Evolutionary conservation across 805 yeast species (phyloP), one percentile per base, ranked within the genome.

Genomic region (Blastobotrys americana): DNA sequence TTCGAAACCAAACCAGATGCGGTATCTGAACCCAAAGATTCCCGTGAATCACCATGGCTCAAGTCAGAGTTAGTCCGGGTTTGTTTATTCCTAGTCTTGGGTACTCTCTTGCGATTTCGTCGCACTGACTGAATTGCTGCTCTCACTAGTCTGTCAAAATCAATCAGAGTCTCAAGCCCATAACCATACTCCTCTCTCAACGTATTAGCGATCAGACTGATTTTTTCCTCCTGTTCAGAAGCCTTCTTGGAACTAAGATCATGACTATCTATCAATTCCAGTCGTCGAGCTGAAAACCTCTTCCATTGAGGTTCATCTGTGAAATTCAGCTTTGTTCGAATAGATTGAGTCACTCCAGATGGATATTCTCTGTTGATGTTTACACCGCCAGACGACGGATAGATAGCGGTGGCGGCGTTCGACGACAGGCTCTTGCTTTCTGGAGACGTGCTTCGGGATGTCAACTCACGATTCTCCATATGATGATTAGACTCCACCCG

Each of bases 111-210:
- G 48, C 95, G 72, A 61, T 90, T 90, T 52, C 98, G 70, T 50
- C 97, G 69, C 1, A 85, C 97, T 42, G 94, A 82, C 64, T 90
- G 98, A 21, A 90, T 82, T 1, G 96, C 97, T 6, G 96, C 94
- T 31, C 95, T 70, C 0, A 93, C 97, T 28, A 90, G 71, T 60
- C 82, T 84, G 62, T 88, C 95, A 60, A 90, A 90, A 52, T 93
- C 97, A 1, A 69, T 63, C 21, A 78, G 65, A 10, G 77, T 71
- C 4, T 71, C 73, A 2, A 64, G 65, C 2, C 82, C 75, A 59
- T 80, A 89, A 3, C 78, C 77, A 56, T 86, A 93, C 65, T 93
- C 98, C 1, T 72, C 68, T 55, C 95, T 69, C 38, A 90, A 68
- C 2, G 82, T 73, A 40, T 76, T 75, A 0, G 97, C 96, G 31